Base-by-base conservation (phyloP, 768 basidiomycete genomes). In the Lentinus tigrinus region DNA sequence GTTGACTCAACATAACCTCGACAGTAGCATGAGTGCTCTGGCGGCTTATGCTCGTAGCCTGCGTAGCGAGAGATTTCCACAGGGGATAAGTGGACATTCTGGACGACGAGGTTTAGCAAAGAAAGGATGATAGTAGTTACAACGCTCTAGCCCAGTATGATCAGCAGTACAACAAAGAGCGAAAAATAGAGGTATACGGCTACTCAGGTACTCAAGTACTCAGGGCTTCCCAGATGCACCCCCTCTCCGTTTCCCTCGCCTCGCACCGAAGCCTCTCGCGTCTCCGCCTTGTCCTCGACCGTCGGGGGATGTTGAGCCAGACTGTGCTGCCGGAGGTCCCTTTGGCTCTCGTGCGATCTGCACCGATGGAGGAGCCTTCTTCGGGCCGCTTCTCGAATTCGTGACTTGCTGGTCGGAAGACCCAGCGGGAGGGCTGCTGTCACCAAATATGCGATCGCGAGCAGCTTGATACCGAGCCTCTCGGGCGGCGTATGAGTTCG, bases 401-500 rank as follows among this genome's bases (percentile, higher is more conserved):
- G 27, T 39, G n/a, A 8, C 19, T 19, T n/a, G 17, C n/a, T 28
- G 28, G 27, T 49, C 17, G 14, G 47, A 27, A 31, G 17, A 31
- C 24, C 27, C 14, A 23, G 7, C 23, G 11, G 40, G 34, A 8
- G 52, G 51, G 24, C 47, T 43, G 11, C 13, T 42, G 34, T 62
- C 62, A 2, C 66, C 84, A 59, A 91, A 92, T 52, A 92, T 91
- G 21, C 90, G 79, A 54, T 86, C 83, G 26, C 90, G 75, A 3
- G 90, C 89, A 19, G 84, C 87, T 55, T 85, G 81, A 69, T 92
- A 92, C 53, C 84, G 80, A 17, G 82, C 85, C 68, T 90, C 89
- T 40, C 89, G 81, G 54, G 89, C 86, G 34, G 83, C 79, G 3
- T 88, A 73, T 3, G 81, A 61, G 9, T 72, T 66, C 9, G 62